Evolutionary conservation across 176 grass and related monocot genomes (phyloP).

Genomic region (Avena atlantica): DNA sequence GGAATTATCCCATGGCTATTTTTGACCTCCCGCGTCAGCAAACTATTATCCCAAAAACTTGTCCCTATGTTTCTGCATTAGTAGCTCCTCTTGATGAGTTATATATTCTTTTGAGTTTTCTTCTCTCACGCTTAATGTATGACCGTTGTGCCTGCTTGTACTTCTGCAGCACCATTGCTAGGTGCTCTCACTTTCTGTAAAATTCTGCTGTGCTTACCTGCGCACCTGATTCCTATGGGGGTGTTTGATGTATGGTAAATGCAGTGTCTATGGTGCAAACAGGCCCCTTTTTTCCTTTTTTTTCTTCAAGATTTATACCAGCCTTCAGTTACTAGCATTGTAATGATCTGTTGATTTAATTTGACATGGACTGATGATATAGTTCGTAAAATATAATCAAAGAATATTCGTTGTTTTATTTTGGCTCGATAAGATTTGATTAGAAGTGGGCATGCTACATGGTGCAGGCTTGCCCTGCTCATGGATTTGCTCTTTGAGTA

Average conservation of each 20-base stretch:
- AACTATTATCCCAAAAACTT: conserved; percentile 67
- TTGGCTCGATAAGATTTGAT: too few species aligned
- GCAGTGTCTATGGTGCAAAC: neutral
- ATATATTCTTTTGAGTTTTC: neutral
- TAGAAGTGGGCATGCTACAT: too few species aligned
- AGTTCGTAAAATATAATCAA: too few species aligned
- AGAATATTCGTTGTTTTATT: too few species aligned
- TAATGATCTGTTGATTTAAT: neutral
- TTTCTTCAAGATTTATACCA: neutral
- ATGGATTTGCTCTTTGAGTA: too few species aligned
- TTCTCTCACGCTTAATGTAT: neutral
- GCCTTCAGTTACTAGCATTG: neutral
- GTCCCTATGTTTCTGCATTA: conserved; percentile 50
- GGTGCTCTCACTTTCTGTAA: conserved; percentile 11
- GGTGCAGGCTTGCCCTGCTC: too few species aligned
- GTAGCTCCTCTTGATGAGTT: neutral
- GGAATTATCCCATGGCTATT: conserved; percentile 93
- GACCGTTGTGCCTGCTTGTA: neutral
- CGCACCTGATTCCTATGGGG: neutral
- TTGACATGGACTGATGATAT: neutral
- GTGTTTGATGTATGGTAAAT: neutral
- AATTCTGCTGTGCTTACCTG: neutral
- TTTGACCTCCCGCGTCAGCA: conserved; percentile 75
- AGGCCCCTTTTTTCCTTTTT: neutral
- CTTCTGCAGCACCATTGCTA: neutral